Base-by-base conservation (phyloP, 2,329 filamentous ascomycete species). In the Pseudogymnoascus sp. region DNA sequence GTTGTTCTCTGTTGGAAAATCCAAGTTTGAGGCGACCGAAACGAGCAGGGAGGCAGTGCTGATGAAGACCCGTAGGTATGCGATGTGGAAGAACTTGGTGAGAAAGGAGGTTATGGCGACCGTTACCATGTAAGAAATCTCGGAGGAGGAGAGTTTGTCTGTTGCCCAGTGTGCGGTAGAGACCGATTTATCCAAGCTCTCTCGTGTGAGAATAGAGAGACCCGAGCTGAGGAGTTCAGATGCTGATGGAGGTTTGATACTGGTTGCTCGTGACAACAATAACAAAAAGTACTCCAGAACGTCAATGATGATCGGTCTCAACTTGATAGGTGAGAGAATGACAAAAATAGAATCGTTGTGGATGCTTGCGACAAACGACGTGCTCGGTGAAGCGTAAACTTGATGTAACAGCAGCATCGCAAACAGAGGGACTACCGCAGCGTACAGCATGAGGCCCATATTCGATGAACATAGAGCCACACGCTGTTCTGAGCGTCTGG, bases 361-460 rank as follows among this genome's bases (percentile, higher is more conserved):
- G 50, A 56, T 34, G 25, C 2, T 36, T 11, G 21, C n/a, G 50
- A 56, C 23, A 34, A 56, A 56, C 28, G 50, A 6, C 28, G 28
- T 36, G 50, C 6, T 14, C 10, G 50, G 11, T 36, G 50, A 56
- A 21, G n/a, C 16, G 50, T 56, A 56, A 34, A 56, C 28, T 34
- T 56, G 50, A 21, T 14, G 34, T 36, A 12, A 31, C 50, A 56
- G 28, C 6, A 56, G 2, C 7, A 56, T 34, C 50, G 50, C 50
- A 56, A 56, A 56, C n/a, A 56, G 28, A 34, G 28, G 10, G 7
- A 34, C 50, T 21, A 56, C 16, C 21, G n/a, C 4, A 16, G 50
- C 50, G 50, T 56, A 56, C 5, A 56, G 25, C n/a, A 56, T 56
- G 50, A 56, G 50, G n/a, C 34, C 50, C 28, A 18, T 34, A 56